Conservation (phyloP, 805 yeast genomes). For the Grigorovia yakushimaensis region DNA sequence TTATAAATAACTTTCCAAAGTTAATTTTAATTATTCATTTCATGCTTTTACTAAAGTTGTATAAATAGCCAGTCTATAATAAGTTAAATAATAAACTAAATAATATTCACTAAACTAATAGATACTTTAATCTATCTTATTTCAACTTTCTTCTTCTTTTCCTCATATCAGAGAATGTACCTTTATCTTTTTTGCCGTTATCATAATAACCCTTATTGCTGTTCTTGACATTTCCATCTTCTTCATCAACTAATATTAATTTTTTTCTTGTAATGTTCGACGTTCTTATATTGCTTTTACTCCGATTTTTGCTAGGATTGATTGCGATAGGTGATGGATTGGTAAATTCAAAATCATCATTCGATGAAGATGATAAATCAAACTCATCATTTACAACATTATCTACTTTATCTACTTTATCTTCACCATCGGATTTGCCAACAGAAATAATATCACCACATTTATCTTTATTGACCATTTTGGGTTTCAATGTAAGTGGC, state of each 20-base stretch:
- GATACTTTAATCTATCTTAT: no score
- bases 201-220: not conserved
- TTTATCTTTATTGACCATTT: not conserved
- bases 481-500: not conserved
- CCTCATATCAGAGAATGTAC: not conserved
- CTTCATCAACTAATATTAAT: slow-evolving; percentile 25
- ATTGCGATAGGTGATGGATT: slow-evolving; percentile 24
- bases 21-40: no score
- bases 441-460: no score
- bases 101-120: no score
- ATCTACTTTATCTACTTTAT: not conserved
- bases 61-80: not conserved
- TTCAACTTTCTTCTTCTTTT: not conserved
- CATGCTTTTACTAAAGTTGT: no score
- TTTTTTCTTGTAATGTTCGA: slow-evolving; percentile 19
- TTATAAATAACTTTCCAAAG: no score
- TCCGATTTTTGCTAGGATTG: slow-evolving; percentile 8
- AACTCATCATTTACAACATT: slow-evolving; percentile 17
- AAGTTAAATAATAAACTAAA: not conserved
- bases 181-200: not conserved
- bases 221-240: slow-evolving; percentile 9
- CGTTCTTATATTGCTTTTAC: slow-evolving; percentile 6
- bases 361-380: slow-evolving; percentile 25
- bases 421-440: not conserved
- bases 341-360: slow-evolving; percentile 26